A percentile compares a stretch with the other conserved stretches of the same genome.
Conservation (phyloP, 2,329 filamentous ascomycete genomes). For the Teratosphaeria destructans region DNA sequence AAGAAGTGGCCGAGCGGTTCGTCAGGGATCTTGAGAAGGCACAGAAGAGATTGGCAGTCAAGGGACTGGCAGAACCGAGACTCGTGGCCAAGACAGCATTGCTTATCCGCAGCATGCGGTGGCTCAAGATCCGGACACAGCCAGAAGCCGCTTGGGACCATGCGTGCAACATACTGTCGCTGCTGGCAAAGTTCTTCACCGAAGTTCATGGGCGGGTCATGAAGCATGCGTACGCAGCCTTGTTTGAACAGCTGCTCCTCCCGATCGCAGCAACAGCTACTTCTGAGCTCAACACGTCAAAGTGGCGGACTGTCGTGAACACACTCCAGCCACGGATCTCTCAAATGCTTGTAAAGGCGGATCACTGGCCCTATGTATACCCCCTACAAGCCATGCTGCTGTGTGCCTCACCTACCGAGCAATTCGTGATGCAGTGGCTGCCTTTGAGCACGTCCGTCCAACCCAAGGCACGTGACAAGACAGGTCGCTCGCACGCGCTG, state of each 20-base stretch:
- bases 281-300: constrained; percentile 66
- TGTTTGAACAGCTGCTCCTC: constrained; percentile 75
- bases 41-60: constrained; percentile 63
- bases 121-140: constrained; percentile 65
- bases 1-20: constrained; percentile 72
- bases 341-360: constrained; percentile 81
- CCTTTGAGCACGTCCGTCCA: constrained; percentile 69
- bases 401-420: constrained; percentile 77
- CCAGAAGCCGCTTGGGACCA: constrained; percentile 70
- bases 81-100: constrained; percentile 75
- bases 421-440: constrained; percentile 78
- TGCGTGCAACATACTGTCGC: constrained; percentile 79
- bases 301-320: constrained; percentile 78
- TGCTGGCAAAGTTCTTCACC: constrained; percentile 70
- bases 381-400: constrained; percentile 78
- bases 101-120: constrained; percentile 82
- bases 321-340: constrained; percentile 67
- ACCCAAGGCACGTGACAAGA: constrained; percentile 72
- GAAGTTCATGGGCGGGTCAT: constrained; percentile 78
- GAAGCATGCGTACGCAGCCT: constrained; percentile 89
- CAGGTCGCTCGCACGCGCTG: constrained; percentile 66
- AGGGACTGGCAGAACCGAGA: constrained; percentile 57
- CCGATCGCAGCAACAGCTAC: constrained; percentile 75
- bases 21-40: constrained; percentile 68
- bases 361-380: constrained; percentile 84